Conservation (phyloP, 352 stramenopile genomes). For the Globisporangium okanoganense region DNA sequence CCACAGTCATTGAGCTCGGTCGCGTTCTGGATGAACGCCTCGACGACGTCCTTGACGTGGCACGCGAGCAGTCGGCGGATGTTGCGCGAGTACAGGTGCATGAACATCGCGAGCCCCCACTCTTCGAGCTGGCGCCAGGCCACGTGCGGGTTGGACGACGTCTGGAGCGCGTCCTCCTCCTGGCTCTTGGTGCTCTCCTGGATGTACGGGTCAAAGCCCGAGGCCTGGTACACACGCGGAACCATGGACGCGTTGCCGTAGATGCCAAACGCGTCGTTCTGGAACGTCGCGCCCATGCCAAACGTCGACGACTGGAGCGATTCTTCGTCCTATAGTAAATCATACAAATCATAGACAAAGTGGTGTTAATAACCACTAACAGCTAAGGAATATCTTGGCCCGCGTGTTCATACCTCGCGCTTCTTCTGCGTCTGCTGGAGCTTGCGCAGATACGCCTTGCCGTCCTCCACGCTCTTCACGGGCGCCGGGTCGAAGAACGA, state of each 20-base stretch:
- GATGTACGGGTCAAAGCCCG: conserved; percentile 71
- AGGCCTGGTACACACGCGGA: conserved; percentile 79
- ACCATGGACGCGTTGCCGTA: conserved; percentile 67
- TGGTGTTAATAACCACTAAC: no score
- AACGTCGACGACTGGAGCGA: conserved; percentile 46
- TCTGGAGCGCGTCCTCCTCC: conserved; percentile 71
- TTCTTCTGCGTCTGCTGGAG: conserved; percentile 53
- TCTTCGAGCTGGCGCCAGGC: conserved; percentile 79
- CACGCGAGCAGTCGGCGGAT: conserved; percentile 75
- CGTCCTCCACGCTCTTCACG: conserved; percentile 67
- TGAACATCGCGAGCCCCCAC: conserved; percentile 77
- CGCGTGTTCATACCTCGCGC: conserved; percentile 9
- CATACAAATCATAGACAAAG: no score
- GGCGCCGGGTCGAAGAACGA: conserved; percentile 73
- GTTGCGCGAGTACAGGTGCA: conserved; percentile 85
- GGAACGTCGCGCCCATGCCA: conserved; percentile 41
- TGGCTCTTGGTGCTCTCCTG: conserved; percentile 56
- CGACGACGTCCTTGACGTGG: conserved; percentile 82
- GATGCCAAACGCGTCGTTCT: conserved; percentile 60
- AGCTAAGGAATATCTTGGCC: no score
- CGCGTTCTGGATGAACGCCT: conserved; percentile 77
- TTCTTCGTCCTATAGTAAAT: conserved; percentile 24
- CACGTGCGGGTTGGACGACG: conserved; percentile 64
- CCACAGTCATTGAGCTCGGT: conserved; percentile 77
- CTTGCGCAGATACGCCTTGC: conserved; percentile 65